Percentiles rank a stretch among this genome's conserved stretches.
Evolutionary conservation across 148 eudicot species (phyloP).

Genomic region (Vaccinium darrowii): DNA sequence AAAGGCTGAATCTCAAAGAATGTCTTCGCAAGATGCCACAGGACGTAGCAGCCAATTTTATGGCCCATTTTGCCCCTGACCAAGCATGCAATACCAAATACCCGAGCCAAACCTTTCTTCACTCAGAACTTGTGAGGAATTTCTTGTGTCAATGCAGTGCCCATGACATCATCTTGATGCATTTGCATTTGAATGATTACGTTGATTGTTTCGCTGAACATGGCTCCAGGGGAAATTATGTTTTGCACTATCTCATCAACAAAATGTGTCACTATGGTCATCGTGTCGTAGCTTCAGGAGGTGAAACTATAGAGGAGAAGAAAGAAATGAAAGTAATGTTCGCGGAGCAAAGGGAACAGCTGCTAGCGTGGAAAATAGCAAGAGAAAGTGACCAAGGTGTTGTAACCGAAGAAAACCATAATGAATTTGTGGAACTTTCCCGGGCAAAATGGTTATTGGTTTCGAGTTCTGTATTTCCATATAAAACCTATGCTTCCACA

Average conservation of each 20-base stretch:
- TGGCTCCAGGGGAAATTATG: background rate
- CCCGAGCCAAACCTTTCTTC: background rate
- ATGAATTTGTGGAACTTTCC: background rate
- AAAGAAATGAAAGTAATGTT: background rate
- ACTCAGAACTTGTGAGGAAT: constrained; percentile 1
- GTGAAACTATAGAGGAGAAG: background rate
- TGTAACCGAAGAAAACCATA: background rate
- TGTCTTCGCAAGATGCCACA: background rate
- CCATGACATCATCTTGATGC: background rate
- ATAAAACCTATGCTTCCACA: background rate
- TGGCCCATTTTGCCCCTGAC: background rate
- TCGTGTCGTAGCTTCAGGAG: background rate
- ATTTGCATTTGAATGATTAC: constrained; percentile 1
- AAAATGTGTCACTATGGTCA: background rate
- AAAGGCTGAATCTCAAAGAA: background rate
- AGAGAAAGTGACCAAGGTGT: background rate
- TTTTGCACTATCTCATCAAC: constrained; percentile 9
- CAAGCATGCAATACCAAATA: background rate
- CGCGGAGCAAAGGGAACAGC: background rate
- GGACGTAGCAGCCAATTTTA: background rate
- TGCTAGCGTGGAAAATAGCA: background rate
- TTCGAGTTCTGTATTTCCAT: background rate
- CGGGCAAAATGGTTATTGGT: background rate
- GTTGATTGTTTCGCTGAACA: background rate
- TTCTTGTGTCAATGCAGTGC: background rate